Conservation (phyloP, 2,329 filamentous ascomycete species). For the Thyridium curvatum region DNA sequence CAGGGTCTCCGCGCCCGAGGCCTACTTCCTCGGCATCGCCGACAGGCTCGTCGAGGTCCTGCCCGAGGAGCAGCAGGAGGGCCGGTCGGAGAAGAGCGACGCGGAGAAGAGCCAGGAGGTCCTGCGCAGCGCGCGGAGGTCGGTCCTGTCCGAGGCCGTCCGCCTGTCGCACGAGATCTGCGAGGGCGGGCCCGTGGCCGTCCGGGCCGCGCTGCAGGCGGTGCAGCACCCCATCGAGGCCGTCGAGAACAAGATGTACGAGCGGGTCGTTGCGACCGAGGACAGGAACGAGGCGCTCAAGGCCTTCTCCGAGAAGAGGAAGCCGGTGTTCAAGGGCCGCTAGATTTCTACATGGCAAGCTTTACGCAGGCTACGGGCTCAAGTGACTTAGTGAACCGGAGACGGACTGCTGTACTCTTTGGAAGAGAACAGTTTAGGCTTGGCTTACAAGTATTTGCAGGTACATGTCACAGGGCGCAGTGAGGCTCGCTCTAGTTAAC, state of each 20-base stretch:
- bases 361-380: no score
- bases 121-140: slow-evolving; percentile 53
- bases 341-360: slow-evolving; percentile 15
- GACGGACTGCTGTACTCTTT: no score
- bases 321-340: slow-evolving; percentile 50
- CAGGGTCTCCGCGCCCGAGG: slow-evolving; percentile 75
- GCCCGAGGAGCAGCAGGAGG: slow-evolving; percentile 15
- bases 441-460: no score
- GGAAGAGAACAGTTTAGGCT: no score
- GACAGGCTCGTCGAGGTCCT: slow-evolving; percentile 80
- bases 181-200: slow-evolving; percentile 72
- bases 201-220: slow-evolving; percentile 73
- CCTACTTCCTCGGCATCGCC: slow-evolving; percentile 85
- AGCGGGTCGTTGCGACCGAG: slow-evolving; percentile 73
- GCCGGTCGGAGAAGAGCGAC: slow-evolving; percentile 28
- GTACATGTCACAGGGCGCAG: no score
- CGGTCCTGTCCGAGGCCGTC: slow-evolving; percentile 70
- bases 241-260: slow-evolving; percentile 83
- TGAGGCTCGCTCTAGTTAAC: no score
- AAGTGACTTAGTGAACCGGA: no score
- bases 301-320: slow-evolving; percentile 68
- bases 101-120: slow-evolving; percentile 29
- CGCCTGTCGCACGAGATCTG: slow-evolving; percentile 79
- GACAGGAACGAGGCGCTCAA: slow-evolving; percentile 83
- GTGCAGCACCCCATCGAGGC: slow-evolving; percentile 67